These are phyloP conservation scores for Malus fusca DNA, from an alignment of 306 rosid species.

Conservation along the genomic window DNA sequence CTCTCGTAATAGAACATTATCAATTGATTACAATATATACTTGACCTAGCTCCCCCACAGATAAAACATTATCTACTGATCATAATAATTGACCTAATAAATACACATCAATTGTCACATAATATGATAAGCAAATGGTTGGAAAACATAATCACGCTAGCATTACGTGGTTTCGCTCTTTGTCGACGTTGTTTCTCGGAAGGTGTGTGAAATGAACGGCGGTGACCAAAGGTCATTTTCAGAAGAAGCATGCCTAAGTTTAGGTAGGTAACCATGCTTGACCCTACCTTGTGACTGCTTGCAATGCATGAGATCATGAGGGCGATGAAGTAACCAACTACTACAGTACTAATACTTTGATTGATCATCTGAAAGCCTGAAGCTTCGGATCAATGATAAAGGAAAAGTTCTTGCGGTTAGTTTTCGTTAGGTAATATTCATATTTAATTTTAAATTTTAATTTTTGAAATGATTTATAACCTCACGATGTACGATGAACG, in stretches of 20 bases:
- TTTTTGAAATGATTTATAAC: no score
- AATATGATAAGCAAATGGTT: neutral
- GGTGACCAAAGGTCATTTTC: neutral
- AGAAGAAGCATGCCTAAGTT: neutral
- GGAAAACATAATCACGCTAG: neutral
- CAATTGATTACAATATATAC: neutral
- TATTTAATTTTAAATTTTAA: no score
- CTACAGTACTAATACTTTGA: neutral
- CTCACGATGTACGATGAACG: no score
- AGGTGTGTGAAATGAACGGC: neutral
- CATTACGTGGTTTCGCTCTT: neutral
- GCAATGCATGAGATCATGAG: neutral
- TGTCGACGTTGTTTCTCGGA: neutral
- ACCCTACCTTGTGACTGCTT: neutral
- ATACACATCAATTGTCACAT: no score
- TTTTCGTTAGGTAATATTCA: no score
- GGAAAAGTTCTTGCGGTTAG: rapidly evolving
- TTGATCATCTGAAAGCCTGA: neutral
- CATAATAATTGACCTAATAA: no score
- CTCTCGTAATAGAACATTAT: neutral
- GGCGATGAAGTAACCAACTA: neutral
- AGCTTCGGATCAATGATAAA: neutral
- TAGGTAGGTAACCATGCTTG: neutral
- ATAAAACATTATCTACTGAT: no score
- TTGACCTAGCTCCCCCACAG: neutral